phyloP scores from a whole-genome alignment of 139 green algal species.

The Chlamydomonas sp. region DNA sequence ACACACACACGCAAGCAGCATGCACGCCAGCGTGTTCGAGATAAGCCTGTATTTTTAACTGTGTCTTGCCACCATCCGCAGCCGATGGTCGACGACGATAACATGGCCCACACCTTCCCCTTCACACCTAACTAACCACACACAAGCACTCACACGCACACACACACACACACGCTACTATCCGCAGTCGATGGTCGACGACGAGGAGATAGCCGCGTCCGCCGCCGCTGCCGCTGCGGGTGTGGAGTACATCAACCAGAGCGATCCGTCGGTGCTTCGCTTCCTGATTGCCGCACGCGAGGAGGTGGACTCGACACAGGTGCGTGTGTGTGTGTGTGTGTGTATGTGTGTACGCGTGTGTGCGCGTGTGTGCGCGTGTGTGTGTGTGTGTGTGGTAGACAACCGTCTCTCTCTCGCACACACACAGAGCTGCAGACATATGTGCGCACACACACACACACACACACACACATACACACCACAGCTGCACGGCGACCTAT shows the following conservation, averaged over 20 bases:
- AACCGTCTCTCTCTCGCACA: no score
- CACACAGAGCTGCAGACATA: no score
- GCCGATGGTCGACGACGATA: constrained; percentile 90
- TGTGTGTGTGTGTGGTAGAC: constrained; percentile 3
- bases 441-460: no score
- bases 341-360: constrained; percentile 2
- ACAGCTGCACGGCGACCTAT: constrained; percentile 95
- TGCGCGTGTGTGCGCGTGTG: neutral
- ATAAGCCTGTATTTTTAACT: no score
- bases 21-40: no score
- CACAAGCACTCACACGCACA: no score
- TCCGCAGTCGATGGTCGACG: constrained; percentile 20
- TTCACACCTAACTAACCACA: no score
- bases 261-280: constrained; percentile 86
- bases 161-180: no score
- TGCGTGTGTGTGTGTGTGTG: constrained; percentile 9
- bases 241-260: constrained; percentile 80
- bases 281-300: constrained; percentile 93
- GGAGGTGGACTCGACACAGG: no score
- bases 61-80: constrained; percentile 40
- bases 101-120: no score
- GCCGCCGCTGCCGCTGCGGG: constrained; percentile 26
- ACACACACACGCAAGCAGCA: no score
- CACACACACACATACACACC: no score
- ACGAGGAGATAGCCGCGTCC: constrained; percentile 11